A percentile compares a stretch with the other conserved stretches of the same genome.
Evolutionary conservation across 1,284 basidiomycete genomes (phyloP).

Genomic region (Neonothopanus nambi): DNA sequence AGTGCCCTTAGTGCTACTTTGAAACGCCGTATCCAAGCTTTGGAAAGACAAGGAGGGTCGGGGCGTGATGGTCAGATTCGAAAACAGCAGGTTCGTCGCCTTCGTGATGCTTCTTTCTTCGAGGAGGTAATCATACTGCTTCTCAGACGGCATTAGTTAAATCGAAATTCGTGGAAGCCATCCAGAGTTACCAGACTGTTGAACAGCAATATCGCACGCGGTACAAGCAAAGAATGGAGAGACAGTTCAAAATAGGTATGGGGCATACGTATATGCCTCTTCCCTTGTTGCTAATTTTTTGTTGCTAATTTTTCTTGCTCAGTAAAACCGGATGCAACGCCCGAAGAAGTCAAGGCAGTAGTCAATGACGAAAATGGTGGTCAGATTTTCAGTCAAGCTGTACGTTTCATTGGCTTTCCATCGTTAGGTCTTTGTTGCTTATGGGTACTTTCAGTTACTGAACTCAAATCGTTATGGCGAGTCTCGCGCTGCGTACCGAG

Average conservation of each 20-base stretch:
- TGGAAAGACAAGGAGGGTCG: conserved; percentile 71
- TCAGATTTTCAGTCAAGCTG: conserved; percentile 95
- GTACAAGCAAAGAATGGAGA: conserved; percentile 93
- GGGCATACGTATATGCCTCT: conserved; percentile 17
- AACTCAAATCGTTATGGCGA: conserved; percentile 91
- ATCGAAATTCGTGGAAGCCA: conserved; percentile 83
- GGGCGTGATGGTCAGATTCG: conserved; percentile 81
- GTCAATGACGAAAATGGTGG: conserved; percentile 83
- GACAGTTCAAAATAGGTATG: conserved; percentile 93
- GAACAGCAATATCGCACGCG: conserved; percentile 93
- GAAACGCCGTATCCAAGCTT: conserved; percentile 77
- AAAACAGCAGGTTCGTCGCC: conserved; percentile 71
- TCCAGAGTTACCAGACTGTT: conserved; percentile 85
- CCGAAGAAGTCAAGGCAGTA: conserved; percentile 86
- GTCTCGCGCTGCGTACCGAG: conserved; percentile 88
- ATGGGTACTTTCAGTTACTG: conserved; percentile 59
- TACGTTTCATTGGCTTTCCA: conserved; percentile 39
- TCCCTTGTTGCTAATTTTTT: too few relatives aligned
- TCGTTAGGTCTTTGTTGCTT: conserved; percentile 5
- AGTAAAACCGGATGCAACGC: conserved; percentile 95
- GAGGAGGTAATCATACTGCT: background rate
- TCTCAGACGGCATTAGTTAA: conserved; percentile 72
- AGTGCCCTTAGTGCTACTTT: conserved; percentile 72
- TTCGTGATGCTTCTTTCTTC: background rate
- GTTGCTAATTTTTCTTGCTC: conserved; percentile 9